A percentile compares a stretch with the other conserved stretches of the same genome.
Evolutionary conservation across 371 early-diverging fungal genomes (phyloP).

Genomic region (Syncephalastrum sp.): DNA sequence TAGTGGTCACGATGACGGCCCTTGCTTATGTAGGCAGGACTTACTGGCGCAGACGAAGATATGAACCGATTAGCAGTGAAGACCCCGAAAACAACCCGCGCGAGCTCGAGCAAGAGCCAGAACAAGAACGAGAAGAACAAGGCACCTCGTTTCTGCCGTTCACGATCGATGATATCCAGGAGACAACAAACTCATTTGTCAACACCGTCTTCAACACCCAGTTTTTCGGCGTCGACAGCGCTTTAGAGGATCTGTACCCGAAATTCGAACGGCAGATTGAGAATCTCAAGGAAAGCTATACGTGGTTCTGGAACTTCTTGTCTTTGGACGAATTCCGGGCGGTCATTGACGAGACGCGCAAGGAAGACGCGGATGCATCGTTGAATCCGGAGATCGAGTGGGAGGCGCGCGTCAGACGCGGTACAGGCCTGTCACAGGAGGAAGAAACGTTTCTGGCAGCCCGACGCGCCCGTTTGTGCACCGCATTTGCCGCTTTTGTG

Average conservation of each 20-base stretch:
- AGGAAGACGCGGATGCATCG: conserved; percentile 7
- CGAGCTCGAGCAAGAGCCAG: no score
- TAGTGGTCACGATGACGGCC: no score
- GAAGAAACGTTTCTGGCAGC: conserved; percentile 40
- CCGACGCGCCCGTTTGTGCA: conserved; percentile 39
- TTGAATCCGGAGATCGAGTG: conserved; percentile 17
- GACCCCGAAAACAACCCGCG: no score
- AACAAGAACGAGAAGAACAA: no score
- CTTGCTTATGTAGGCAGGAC: no score
- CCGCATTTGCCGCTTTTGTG: conserved; percentile 59
- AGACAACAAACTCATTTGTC: no score
- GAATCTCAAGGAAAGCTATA: conserved; percentile 14
- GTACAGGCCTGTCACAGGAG: conserved; percentile 24
- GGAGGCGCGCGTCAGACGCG: conserved; percentile 25
- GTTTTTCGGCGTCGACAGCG: no score
- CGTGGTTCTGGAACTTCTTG: conserved; percentile 12
- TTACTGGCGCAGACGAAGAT: no score
- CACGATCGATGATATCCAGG: no score
- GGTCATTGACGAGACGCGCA: conserved; percentile 10
- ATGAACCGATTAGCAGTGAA: no score
- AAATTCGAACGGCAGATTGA: conserved; percentile 14
- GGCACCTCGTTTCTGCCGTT: no score
- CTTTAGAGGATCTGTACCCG: conserved; percentile 10
- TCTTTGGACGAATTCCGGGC: conserved; percentile 20
- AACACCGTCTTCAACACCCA: no score